Evolutionary conservation across 306 rosid species (phyloP).

Genomic region (Casuarina glauca): DNA sequence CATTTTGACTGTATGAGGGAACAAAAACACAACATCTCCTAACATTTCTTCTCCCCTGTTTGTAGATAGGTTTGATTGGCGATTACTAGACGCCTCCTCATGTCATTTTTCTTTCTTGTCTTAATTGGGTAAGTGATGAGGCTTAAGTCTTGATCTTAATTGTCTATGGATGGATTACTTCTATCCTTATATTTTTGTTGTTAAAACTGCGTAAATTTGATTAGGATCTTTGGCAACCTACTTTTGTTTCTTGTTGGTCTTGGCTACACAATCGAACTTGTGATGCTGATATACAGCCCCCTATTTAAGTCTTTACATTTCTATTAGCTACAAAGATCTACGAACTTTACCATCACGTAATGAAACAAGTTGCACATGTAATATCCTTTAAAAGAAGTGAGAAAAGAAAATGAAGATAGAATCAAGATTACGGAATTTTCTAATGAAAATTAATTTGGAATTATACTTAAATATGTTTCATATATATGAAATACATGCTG

Average conservation of each 20-base stretch:
- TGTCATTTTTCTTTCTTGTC: slow-evolving; percentile 86
- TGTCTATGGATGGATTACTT: slow-evolving; percentile 11
- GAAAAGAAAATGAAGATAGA: no score
- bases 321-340: no score
- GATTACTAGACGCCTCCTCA: slow-evolving; percentile 52
- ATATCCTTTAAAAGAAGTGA: no score
- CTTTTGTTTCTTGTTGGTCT: slow-evolving; percentile 95
- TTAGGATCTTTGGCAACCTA: slow-evolving; percentile 93
- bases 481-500: no score
- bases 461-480: no score
- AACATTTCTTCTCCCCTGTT: slow-evolving; percentile 19
- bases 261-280: slow-evolving; percentile 86
- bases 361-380: no score
- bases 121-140: slow-evolving; percentile 67
- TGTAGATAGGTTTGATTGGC: slow-evolving; percentile 75
- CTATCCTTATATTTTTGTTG: no score
- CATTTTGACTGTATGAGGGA: slow-evolving; percentile 17
- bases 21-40: slow-evolving; percentile 8
- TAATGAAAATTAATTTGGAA: no score
- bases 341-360: no score
- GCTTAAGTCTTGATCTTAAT: slow-evolving; percentile 4
- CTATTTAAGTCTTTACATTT: slow-evolving; percentile 89
- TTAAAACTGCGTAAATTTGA: slow-evolving; percentile 28
- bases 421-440: no score
- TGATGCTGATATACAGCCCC: slow-evolving; percentile 89